Percentiles rank a stretch among this genome's conserved stretches.
These are phyloP conservation scores for Penicillium goetzii DNA, from an alignment of 495 filamentous ascomycete species.

Conservation along the genomic window DNA sequence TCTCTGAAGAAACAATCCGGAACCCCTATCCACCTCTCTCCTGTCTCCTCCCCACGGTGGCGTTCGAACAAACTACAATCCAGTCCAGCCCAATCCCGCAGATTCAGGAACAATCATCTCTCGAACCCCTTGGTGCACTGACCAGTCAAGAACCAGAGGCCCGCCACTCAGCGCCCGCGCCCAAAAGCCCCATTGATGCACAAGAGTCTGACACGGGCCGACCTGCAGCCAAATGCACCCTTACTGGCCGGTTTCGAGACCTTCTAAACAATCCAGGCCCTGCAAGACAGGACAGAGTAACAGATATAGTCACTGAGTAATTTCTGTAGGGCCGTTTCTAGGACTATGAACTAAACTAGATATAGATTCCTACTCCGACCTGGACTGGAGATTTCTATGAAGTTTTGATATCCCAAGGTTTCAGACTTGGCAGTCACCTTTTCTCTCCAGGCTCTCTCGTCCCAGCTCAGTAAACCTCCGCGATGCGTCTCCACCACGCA, in stretches of 20 bases:
- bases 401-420: neutral
- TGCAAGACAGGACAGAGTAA: neutral
- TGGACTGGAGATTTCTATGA: neutral
- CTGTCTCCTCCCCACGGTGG: neutral
- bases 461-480: slow-evolving; percentile 12
- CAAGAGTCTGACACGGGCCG: slow-evolving; percentile 24
- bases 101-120: slow-evolving; percentile 1
- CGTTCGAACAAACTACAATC: slow-evolving; percentile 6
- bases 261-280: slow-evolving; percentile 12
- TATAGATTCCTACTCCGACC: neutral
- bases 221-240: slow-evolving; percentile 25
- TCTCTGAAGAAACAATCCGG: neutral
- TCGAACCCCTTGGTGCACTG: slow-evolving; percentile 6
- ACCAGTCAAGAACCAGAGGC: neutral
- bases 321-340: too few species aligned
- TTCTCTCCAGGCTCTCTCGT: neutral
- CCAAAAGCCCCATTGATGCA: slow-evolving; percentile 14
- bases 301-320: too few species aligned
- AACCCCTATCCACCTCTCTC: neutral
- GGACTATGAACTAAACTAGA: too few species aligned
- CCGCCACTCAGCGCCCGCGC: slow-evolving; percentile 1
- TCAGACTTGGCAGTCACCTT: neutral
- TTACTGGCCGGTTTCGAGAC: slow-evolving; percentile 10
- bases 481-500: slow-evolving; percentile 13
- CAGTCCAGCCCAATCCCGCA: slow-evolving; percentile 1